Percentiles rank a stretch among this genome's conserved stretches.
Conservation (phyloP, 1,139 yeast species). For the Protomyces gravidus region DNA sequence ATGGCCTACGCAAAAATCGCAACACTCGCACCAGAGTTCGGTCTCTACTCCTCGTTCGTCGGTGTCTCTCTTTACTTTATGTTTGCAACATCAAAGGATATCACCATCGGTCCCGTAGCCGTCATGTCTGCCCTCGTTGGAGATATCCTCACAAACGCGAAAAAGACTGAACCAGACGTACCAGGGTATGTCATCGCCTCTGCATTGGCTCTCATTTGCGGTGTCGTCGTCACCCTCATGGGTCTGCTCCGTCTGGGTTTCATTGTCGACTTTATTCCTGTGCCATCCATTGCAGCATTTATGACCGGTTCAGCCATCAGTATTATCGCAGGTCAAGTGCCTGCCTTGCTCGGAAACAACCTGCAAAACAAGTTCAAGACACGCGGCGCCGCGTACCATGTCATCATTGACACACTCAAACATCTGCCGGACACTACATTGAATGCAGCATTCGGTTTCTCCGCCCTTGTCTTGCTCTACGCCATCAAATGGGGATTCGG, state of each 20-base stretch:
- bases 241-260: conserved; percentile 84
- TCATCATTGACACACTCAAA: conserved; percentile 67
- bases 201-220: conserved; percentile 72
- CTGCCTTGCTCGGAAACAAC: conserved; percentile 72
- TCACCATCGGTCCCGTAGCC: conserved; percentile 94
- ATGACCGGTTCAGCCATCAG: conserved; percentile 91
- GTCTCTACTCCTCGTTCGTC: conserved; percentile 84
- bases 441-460: conserved; percentile 87
- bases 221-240: conserved; percentile 74
- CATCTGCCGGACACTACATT: conserved; percentile 60
- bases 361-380: conserved; percentile 68
- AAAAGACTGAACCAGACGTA: conserved; percentile 44
- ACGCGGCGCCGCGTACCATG: conserved; percentile 63
- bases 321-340: conserved; percentile 79
- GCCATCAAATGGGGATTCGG: conserved; percentile 59
- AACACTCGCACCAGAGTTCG: conserved; percentile 73
- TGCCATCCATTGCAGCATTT: conserved; percentile 91
- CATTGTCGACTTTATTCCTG: conserved; percentile 78
- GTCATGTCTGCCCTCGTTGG: conserved; percentile 86
- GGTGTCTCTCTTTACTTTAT: conserved; percentile 86
- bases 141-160: conserved; percentile 54
- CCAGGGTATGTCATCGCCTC: conserved; percentile 59
- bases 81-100: conserved; percentile 93
- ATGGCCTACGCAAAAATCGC: conserved; percentile 94
- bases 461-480: conserved; percentile 64